Evolutionary conservation across 352 stramenopile genomes (phyloP).

Genomic region (Globisporangium perplexum): DNA sequence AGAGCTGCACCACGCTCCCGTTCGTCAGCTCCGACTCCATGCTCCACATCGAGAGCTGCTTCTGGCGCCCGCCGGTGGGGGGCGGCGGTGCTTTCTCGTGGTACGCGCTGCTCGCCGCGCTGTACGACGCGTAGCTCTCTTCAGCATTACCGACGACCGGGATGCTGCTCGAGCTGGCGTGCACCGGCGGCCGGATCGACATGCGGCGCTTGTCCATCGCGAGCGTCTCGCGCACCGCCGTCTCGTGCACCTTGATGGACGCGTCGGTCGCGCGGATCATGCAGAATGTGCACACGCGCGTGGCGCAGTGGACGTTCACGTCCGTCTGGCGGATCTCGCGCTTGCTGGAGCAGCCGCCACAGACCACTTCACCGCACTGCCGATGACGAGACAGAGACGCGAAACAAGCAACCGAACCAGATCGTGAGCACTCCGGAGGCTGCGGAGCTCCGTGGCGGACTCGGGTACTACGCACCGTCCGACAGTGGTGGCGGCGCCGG

Average conservation of each 20-base stretch:
- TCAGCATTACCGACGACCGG: too few relatives aligned
- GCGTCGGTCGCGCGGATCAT: constrained; percentile 70
- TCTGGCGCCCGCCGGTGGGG: constrained; percentile 14
- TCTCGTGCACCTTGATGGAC: constrained; percentile 54
- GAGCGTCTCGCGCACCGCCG: constrained; percentile 30
- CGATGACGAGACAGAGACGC: neutral
- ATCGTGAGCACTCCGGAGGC: neutral
- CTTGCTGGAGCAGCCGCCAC: constrained; percentile 63
- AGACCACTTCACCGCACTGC: constrained; percentile 70
- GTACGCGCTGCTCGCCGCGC: neutral
- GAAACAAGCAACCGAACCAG: neutral
- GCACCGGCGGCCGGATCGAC: constrained; percentile 14
- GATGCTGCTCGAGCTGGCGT: neutral
- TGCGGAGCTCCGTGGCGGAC: neutral
- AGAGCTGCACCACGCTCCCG: constrained; percentile 61
- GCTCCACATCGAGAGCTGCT: constrained; percentile 48
- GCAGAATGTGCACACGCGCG: constrained; percentile 76
- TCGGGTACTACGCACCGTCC: constrained; percentile 28
- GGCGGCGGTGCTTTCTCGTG: neutral
- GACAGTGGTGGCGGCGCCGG: constrained; percentile 69
- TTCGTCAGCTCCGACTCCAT: constrained; percentile 56
- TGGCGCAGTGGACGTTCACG: constrained; percentile 74
- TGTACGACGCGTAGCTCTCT: constrained; percentile 1
- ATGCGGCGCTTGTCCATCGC: constrained; percentile 18
- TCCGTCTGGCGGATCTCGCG: constrained; percentile 67